Conservation (phyloP, 805 yeast genomes). For the Lipomyces mesembrius region DNA sequence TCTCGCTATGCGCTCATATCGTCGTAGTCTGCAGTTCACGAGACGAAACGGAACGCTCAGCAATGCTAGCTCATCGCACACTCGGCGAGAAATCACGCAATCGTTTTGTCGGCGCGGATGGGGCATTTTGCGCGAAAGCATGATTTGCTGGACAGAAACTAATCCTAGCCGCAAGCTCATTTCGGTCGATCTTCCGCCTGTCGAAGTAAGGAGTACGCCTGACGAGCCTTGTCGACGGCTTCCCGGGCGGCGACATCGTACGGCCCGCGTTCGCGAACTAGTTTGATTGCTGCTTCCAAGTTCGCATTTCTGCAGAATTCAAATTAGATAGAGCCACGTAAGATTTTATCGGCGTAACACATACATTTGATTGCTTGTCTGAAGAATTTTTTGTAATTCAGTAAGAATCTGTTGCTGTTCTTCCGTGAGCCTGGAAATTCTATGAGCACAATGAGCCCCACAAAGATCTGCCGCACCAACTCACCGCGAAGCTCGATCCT, state of each 20-base stretch:
- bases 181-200: neutral
- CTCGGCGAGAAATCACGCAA: neutral
- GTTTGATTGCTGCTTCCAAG: slow-evolving; percentile 3
- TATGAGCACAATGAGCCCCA: neutral
- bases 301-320: neutral
- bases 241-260: slow-evolving; percentile 11
- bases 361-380: slow-evolving; percentile 25
- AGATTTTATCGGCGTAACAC: neutral
- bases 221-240: slow-evolving; percentile 7
- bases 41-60: neutral
- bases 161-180: neutral
- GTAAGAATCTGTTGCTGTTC: slow-evolving; percentile 13
- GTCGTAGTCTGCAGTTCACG: neutral
- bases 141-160: neutral
- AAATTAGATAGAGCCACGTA: neutral
- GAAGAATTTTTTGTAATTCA: slow-evolving; percentile 23
- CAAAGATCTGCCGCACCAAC: neutral
- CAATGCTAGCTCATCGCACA: neutral
- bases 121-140: neutral
- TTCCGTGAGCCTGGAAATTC: slow-evolving; percentile 1
- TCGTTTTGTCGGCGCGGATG: too few species aligned
- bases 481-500: neutral
- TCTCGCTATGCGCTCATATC: neutral
- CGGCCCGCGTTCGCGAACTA: slow-evolving; percentile 10
- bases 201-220: slow-evolving; percentile 5